Conservation (phyloP, 768 basidiomycete genomes). For the Neoboletus magnificus region DNA sequence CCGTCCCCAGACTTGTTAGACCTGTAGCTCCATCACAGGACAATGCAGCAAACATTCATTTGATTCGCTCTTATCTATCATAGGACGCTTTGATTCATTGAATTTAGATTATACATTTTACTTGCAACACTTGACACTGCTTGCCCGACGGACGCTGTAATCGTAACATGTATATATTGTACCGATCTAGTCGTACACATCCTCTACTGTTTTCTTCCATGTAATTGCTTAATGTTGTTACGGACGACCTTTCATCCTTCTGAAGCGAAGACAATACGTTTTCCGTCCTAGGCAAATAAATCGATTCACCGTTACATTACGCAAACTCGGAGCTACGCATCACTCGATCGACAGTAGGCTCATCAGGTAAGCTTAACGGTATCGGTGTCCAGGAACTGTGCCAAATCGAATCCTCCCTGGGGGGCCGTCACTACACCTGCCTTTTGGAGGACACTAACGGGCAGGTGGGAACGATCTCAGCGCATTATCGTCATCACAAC, state of each 20-base stretch:
- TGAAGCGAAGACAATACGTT: not conserved
- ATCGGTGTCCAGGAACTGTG: conserved; percentile 53
- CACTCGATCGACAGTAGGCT: not conserved
- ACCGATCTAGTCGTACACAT: conserved; percentile 1
- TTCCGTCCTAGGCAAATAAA: not conserved
- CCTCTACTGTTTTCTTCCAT: conserved; percentile 1
- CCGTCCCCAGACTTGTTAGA: conserved; percentile 19
- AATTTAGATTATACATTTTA: conserved; percentile 16
- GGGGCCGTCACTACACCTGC: conserved; percentile 65
- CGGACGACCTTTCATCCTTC: conserved; percentile 5
- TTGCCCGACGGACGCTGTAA: conserved; percentile 15
- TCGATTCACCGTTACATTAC: not conserved
- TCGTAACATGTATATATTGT: conserved; percentile 12
- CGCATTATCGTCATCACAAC: not conserved
- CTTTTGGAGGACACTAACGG: conserved; percentile 62
- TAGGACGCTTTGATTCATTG: conserved; percentile 21
- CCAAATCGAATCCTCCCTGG: conserved; percentile 52
- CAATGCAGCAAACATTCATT: conserved; percentile 18
- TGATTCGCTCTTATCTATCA: conserved; percentile 22
- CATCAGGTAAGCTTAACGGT: conserved; percentile 48
- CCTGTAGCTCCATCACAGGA: conserved; percentile 20
- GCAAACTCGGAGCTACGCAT: not conserved
- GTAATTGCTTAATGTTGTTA: conserved; percentile 17
- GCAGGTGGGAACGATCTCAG: conserved; percentile 2
- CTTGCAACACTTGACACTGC: not conserved